These are phyloP conservation scores for Dactylellina leptospora DNA, from an alignment of 2,329 filamentous ascomycete genomes.

Conservation along the genomic window DNA sequence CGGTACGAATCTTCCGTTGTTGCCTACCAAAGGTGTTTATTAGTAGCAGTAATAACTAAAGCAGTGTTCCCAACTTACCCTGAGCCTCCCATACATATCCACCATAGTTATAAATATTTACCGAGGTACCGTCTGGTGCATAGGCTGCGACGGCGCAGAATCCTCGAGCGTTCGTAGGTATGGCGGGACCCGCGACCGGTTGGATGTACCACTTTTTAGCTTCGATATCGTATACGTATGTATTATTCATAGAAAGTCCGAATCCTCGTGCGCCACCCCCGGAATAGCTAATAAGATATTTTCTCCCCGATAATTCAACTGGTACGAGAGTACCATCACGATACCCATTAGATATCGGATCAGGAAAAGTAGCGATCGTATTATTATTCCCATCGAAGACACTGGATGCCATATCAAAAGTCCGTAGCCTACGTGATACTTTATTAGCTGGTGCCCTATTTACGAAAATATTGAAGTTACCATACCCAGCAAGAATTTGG, in stretches of 20 bases:
- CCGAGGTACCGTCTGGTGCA: constrained; percentile 31
- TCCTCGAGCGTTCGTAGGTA: constrained; percentile 26
- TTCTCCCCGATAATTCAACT: constrained; percentile 26
- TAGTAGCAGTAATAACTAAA: no score
- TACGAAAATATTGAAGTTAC: not conserved
- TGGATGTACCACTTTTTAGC: constrained; percentile 31
- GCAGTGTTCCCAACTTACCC: no score
- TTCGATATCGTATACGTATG: constrained; percentile 43
- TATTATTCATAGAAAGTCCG: constrained; percentile 19
- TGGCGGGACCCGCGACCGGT: constrained; percentile 16
- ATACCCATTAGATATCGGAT: constrained; percentile 32
- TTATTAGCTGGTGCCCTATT: not conserved
- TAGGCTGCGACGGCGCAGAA: constrained; percentile 35
- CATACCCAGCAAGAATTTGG: constrained; percentile 44
- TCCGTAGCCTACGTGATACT: constrained; percentile 15
- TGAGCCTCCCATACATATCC: constrained; percentile 10
- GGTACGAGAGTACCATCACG: constrained; percentile 41
- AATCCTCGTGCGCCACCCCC: constrained; percentile 32
- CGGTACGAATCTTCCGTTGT: constrained; percentile 23
- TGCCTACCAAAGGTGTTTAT: not conserved
- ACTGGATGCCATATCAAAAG: constrained; percentile 40
- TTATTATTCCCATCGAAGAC: constrained; percentile 23
- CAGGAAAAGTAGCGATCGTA: constrained; percentile 13
- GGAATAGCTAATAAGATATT: constrained; percentile 46
- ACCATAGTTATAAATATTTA: constrained; percentile 49